Conservation (phyloP, 305 asterid genomes). For the Caryopteris hybrid region DNA sequence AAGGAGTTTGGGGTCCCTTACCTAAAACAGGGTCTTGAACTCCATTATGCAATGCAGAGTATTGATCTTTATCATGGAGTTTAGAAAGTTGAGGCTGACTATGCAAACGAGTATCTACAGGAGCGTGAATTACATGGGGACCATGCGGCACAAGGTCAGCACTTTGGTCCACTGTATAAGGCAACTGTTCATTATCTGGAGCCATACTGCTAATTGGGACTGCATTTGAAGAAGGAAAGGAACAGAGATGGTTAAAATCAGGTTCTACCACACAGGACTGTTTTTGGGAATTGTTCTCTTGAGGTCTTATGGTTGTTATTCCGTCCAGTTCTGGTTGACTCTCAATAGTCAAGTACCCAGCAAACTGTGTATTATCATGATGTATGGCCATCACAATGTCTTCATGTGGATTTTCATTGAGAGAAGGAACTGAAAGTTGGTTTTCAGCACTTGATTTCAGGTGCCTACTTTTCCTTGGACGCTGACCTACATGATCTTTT, state of each 20-base stretch:
- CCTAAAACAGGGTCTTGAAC: constrained; percentile 22
- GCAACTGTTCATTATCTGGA: constrained; percentile 23
- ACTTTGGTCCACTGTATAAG: constrained; percentile 24
- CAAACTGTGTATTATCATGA: constrained; percentile 15
- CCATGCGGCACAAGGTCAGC: constrained; percentile 1
- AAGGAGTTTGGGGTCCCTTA: constrained; percentile 26
- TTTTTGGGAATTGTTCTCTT: background rate
- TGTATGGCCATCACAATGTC: constrained; percentile 23
- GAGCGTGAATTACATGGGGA: constrained; percentile 3
- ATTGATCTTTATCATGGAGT: constrained; percentile 5
- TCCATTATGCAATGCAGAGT: constrained; percentile 5
- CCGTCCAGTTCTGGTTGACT: constrained; percentile 19
- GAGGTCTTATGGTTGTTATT: constrained; percentile 17
- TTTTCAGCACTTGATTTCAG: constrained; percentile 25
- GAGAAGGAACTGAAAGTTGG: constrained; percentile 27
- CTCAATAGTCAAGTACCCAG: constrained; percentile 20
- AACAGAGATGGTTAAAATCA: constrained; percentile 23
- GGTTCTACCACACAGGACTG: constrained; percentile 27
- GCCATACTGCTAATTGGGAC: constrained; percentile 7
- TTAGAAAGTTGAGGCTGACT: background rate
- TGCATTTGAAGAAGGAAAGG: constrained; percentile 31
- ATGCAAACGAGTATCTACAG: constrained; percentile 33
- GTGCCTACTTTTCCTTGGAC: constrained; percentile 30
- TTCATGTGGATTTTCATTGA: constrained; percentile 27
- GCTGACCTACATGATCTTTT: constrained; percentile 29